Percentiles rank a stretch among this genome's conserved stretches.
Evolutionary conservation across 2,329 filamentous ascomycete species (phyloP).

Genomic region (Fusarium kyushuense): DNA sequence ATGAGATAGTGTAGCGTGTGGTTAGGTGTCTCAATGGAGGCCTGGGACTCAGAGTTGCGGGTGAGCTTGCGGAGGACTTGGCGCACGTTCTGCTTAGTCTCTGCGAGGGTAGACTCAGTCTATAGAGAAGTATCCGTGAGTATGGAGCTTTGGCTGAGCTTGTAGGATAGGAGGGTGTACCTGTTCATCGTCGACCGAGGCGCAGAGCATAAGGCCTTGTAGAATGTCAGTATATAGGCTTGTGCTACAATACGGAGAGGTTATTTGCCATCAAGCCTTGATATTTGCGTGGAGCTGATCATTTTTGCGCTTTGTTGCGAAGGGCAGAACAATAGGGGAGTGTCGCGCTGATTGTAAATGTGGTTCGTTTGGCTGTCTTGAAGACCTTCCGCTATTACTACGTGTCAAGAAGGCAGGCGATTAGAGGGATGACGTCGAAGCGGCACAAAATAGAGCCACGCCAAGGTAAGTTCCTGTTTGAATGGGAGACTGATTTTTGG

Average conservation of each 20-base stretch:
- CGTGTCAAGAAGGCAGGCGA: conserved; percentile 47
- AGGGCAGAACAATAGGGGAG: conserved; percentile 3
- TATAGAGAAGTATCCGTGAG: conserved; percentile 26
- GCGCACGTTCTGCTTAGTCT: conserved; percentile 92
- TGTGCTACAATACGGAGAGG: conserved; percentile 3
- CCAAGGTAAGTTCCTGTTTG: not conserved
- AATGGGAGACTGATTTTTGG: not conserved
- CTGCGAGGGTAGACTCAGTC: conserved; percentile 79
- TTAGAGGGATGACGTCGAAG: conserved; percentile 32
- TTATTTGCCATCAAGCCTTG: conserved; percentile 83
- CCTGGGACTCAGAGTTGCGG: conserved; percentile 89
- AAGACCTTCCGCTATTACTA: conserved; percentile 28
- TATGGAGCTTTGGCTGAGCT: not conserved
- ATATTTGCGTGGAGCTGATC: conserved; percentile 95
- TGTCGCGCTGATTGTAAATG: conserved; percentile 15
- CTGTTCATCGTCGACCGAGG: conserved; percentile 92
- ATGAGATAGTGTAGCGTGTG: conserved; percentile 94
- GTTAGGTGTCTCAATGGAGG: conserved; percentile 85
- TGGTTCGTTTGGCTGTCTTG: conserved; percentile 24
- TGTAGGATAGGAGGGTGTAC: conserved; percentile 55
- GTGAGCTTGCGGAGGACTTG: conserved; percentile 89
- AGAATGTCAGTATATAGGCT: conserved; percentile 33
- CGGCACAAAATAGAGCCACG: conserved; percentile 18
- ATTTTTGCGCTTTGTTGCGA: conserved; percentile 58
- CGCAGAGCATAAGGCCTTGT: conserved; percentile 91